Evolutionary conservation across 345 rosid species (phyloP).

Genomic region (Cardiospermum halicacabum): DNA sequence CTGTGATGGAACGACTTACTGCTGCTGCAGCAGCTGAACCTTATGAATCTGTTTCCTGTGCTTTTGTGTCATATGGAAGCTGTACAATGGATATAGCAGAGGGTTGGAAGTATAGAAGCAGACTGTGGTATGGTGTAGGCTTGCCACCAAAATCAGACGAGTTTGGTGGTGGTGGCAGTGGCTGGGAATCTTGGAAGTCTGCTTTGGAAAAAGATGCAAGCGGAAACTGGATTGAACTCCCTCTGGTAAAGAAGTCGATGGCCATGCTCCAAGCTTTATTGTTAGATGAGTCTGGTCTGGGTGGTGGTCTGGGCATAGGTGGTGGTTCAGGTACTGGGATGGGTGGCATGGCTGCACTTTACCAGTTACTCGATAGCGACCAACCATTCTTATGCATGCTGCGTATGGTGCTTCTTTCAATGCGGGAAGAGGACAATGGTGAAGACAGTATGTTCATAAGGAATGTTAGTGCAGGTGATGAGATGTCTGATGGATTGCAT

Average conservation of each 20-base stretch:
- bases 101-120: conserved; percentile 98
- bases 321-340: conserved; percentile 99
- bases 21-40: conserved; percentile 99
- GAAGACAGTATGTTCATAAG: conserved; percentile 69
- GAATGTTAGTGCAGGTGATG: conserved; percentile 50
- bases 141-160: conserved; percentile 53
- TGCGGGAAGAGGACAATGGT: conserved; percentile 93
- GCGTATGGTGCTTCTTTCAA: conserved; percentile 94
- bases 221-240: conserved; percentile 97
- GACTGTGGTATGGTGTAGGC: conserved; percentile 95
- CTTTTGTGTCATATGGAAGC: conserved; percentile 98
- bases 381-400: conserved; percentile 99
- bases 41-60: conserved; percentile 92
- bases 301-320: conserved; percentile 99
- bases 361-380: conserved; percentile 95
- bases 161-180: conserved; percentile 96
- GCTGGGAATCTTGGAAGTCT: conserved; percentile 84
- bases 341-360: conserved; percentile 99
- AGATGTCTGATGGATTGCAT: conserved; percentile 40
- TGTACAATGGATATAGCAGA: conserved; percentile 87
- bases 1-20: conserved; percentile 90
- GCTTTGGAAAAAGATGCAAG: conserved; percentile 81
- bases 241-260: conserved; percentile 88
- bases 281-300: conserved; percentile 94
- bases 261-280: conserved; percentile 96